These are phyloP conservation scores for Vaccinium corymbosum DNA, from an alignment of 148 eudicot species.

Conservation along the genomic window DNA sequence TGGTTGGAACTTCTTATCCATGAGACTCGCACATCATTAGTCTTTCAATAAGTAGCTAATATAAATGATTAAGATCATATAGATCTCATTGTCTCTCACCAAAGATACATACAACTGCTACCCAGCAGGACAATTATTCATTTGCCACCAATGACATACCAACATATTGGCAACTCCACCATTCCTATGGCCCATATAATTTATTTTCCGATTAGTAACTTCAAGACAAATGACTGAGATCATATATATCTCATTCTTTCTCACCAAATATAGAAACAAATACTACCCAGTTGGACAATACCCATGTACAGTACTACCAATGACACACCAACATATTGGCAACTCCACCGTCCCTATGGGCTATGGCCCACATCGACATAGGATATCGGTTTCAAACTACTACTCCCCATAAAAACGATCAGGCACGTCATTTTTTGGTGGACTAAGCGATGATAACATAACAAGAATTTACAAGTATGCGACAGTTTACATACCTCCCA, in stretches of 20 bases:
- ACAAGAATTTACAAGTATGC: not conserved
- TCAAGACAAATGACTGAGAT: not conserved
- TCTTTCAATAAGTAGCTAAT: not conserved
- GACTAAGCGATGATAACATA: not conserved
- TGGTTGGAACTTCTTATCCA: not conserved
- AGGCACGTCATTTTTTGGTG: not conserved
- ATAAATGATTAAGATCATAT: not conserved
- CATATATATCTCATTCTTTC: not conserved
- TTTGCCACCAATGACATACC: not conserved
- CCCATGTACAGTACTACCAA: not conserved
- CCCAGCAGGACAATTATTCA: not conserved
- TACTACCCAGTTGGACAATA: not conserved
- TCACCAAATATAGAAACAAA: not conserved
- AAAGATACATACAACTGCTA: not conserved
- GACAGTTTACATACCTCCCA: constrained; percentile 52
- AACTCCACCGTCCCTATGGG: not conserved
- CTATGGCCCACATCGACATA: not conserved
- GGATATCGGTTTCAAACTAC: not conserved
- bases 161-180: not conserved
- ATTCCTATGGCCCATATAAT: not conserved
- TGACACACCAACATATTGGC: not conserved
- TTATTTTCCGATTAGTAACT: not conserved
- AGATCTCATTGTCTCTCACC: not conserved
- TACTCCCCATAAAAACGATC: not conserved
- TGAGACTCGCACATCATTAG: not conserved